Conservation (phyloP, 2,329 filamentous ascomycete species). For the Botrytis porri region DNA sequence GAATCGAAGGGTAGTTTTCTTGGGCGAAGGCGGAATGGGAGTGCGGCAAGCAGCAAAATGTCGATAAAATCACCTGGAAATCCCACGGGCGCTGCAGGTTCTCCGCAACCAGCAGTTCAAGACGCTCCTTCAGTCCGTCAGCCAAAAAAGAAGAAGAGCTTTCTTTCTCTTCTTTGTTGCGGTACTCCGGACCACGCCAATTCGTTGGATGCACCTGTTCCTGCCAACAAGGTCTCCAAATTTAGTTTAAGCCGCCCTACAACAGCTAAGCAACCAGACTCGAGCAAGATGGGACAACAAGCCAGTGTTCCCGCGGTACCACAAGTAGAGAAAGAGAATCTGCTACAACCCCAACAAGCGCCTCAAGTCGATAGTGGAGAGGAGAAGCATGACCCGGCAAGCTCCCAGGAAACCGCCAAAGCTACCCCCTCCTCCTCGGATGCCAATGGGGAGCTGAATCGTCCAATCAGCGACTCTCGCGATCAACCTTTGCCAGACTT, state of each 20-base stretch:
- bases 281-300: conserved; percentile 24
- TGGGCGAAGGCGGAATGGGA: conserved; percentile 62
- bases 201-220: conserved; percentile 43
- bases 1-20: conserved; percentile 63
- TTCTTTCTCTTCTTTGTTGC: conserved; percentile 50
- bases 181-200: conserved; percentile 42
- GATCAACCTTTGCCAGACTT: conserved; percentile 37
- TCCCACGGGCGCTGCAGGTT: conserved; percentile 41
- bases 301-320: conserved; percentile 22
- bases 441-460: conserved; percentile 30
- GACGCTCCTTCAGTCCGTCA: conserved; percentile 32
- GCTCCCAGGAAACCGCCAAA: conserved; percentile 20
- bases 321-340: conserved; percentile 34
- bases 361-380: conserved; percentile 24
- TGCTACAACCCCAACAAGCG: conserved; percentile 26
- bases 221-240: conserved; percentile 46
- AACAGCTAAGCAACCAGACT: conserved; percentile 36
- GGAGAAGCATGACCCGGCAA: conserved; percentile 20
- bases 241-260: conserved; percentile 38
- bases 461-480: conserved; percentile 24
- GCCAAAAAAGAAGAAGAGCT: conserved; percentile 42
- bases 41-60: conserved; percentile 62
- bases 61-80: conserved; percentile 46
- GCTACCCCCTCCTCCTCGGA: conserved; percentile 16
- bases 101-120: conserved; percentile 37